Conservation (phyloP, 768 basidiomycete species). For the Pleurotus citrinopileatus region DNA sequence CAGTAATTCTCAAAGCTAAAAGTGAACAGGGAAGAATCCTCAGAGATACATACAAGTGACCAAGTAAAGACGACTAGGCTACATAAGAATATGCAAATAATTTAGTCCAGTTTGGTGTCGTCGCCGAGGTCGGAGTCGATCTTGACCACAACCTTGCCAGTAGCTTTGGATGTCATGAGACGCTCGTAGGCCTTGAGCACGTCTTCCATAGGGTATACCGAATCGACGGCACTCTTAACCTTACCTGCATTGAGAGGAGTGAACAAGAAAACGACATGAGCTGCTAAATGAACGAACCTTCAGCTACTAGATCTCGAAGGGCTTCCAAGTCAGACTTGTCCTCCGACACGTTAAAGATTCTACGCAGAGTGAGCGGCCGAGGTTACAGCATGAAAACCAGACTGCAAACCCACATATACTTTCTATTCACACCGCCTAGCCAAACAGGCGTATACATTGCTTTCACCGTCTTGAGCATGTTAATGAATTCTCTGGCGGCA, state of each 20-base stretch:
- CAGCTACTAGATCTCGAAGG: constrained; percentile 33
- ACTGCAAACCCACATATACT: constrained; percentile 37
- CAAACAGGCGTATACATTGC: constrained; percentile 40
- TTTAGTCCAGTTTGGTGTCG: neutral
- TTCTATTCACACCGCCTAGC: constrained; percentile 50
- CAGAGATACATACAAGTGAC: no score
- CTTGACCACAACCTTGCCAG: constrained; percentile 66
- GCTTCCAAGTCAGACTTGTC: constrained; percentile 31
- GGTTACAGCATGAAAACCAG: neutral
- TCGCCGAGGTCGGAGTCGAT: constrained; percentile 21
- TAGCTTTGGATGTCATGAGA: constrained; percentile 50
- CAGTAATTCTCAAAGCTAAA: no score
- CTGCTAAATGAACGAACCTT: constrained; percentile 45
- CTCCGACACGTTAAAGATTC: constrained; percentile 30
- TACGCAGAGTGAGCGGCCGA: constrained; percentile 15
- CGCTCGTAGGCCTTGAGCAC: constrained; percentile 60
- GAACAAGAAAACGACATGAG: no score
- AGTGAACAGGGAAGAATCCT: no score
- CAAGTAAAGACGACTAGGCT: no score
- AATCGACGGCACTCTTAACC: constrained; percentile 58
- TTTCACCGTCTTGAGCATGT: constrained; percentile 27
- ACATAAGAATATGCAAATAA: no score
- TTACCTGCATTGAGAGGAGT: no score
- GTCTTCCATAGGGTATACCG: constrained; percentile 54
- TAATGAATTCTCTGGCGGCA: constrained; percentile 28